Evolutionary conservation across 768 basidiomycete species (phyloP), one percentile per base, ranked within the genome.

Genomic region (Cubamyces lactineus): DNA sequence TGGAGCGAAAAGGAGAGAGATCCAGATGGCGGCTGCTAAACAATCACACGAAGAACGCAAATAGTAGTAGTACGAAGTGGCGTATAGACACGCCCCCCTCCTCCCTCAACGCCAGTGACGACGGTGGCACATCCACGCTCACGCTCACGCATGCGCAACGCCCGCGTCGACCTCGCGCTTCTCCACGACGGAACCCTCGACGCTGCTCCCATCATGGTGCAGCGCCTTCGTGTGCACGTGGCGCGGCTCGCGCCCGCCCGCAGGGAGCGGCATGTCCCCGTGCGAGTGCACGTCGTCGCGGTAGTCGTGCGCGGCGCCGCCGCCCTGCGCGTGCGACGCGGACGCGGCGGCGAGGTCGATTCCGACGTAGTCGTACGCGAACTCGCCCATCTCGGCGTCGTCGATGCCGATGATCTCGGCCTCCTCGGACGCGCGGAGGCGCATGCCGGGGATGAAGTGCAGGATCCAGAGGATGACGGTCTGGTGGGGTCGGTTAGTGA

Each of bases 391-490:
- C 76, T 84, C 78, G 16, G 79, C 73, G 71, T 94, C 91, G 75
- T 98, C 96, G 67, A 96, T 86, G 59, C 96, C 95, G 49, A 96
- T 77, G 42, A 88, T 84, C 75, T 92, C 90, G 8, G 80, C 79
- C 64, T 87, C 85, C 64, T 87, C 86, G 13, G 75, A 72, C 30
- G 80, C 79, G 57, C 92, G 88, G 65, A 98, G 82, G 42, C 86
- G 80, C 56, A 92, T 80, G 55, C 88, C 89, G 7, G 94, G 94
- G 69, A 93, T 87, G 74, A 76, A 87, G 76, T 96, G 92, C 91
- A 96, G 93, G 66, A 86, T 75, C 91, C 91, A 92, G 39, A 92
- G 82, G 72, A 94, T 91, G 75, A 89, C 78, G 7, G 89, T 92
- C 87, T 89, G 67, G 12, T 40, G 12, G 55, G 51, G 52, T 19